Conservation (phyloP, 2,329 filamentous ascomycete species). For the Arthrinium puccinioides region DNA sequence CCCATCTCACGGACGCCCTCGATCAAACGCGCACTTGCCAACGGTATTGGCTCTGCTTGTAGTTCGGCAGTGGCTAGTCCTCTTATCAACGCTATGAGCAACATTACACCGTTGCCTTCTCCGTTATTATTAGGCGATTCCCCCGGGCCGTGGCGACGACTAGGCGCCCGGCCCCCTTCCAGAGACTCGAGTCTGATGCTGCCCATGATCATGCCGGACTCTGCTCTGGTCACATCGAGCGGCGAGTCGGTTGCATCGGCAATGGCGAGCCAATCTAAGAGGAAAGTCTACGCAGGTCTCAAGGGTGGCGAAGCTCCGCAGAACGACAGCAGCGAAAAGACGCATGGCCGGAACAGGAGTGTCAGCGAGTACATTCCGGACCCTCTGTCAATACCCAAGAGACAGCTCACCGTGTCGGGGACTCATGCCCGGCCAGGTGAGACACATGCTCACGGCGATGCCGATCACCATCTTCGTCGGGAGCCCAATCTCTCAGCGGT, state of each 20-base stretch:
- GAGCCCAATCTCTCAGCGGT: slow-evolving; percentile 76
- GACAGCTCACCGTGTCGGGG: slow-evolving; percentile 67
- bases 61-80: slow-evolving; percentile 67
- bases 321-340: slow-evolving; percentile 18
- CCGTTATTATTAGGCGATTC: slow-evolving; percentile 61
- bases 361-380: slow-evolving; percentile 84
- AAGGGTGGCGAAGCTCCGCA: slow-evolving; percentile 22
- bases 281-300: slow-evolving; percentile 48
- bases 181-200: slow-evolving; percentile 34
- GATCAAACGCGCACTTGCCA: slow-evolving; percentile 47
- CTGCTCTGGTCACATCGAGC: slow-evolving; percentile 41
- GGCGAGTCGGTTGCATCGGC: slow-evolving; percentile 46
- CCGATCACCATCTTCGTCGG: slow-evolving; percentile 52
- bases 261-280: slow-evolving; percentile 44
- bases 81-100: slow-evolving; percentile 66
- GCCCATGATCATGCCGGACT: slow-evolving; percentile 30
- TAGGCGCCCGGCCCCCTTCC: slow-evolving; percentile 40
- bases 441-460: slow-evolving; percentile 28
- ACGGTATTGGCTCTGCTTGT: slow-evolving; percentile 48
- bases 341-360: slow-evolving; percentile 69
- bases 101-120: slow-evolving; percentile 73
- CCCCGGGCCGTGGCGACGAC: slow-evolving; percentile 57
- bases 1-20: slow-evolving; percentile 54
- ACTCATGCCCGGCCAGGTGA: slow-evolving; percentile 40
- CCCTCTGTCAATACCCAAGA: slow-evolving; percentile 56